Percentiles rank a stretch among this genome's conserved stretches.
These are phyloP conservation scores for Akanthomyces lecanii DNA, from an alignment of 2,329 filamentous ascomycete species.

Conservation along the genomic window DNA sequence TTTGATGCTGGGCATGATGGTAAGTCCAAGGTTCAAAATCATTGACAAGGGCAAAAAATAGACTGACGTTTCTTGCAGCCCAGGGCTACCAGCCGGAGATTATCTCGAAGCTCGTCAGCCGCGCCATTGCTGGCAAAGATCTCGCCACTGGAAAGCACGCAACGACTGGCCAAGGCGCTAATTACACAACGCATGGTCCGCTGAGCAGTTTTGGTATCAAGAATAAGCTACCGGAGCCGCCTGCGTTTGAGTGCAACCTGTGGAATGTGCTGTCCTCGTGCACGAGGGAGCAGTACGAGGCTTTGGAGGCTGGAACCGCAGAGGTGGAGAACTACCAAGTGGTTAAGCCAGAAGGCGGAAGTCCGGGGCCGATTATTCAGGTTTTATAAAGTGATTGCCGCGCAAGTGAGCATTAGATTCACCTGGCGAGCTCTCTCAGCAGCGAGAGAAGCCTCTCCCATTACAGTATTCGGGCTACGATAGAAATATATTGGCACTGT, in stretches of 20 bases:
- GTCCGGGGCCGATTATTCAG: slow-evolving; percentile 1
- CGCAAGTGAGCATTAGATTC: neutral
- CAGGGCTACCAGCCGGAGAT: slow-evolving; percentile 52
- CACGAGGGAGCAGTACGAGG: slow-evolving; percentile 22
- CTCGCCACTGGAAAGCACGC: slow-evolving; percentile 49
- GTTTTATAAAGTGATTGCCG: neutral
- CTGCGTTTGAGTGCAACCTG: slow-evolving; percentile 54
- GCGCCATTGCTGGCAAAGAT: slow-evolving; percentile 50
- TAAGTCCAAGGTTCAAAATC: slow-evolving; percentile 20
- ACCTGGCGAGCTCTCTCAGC: neutral
- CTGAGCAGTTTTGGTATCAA: slow-evolving; percentile 48
- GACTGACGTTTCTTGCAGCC: neutral
- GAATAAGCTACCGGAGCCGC: slow-evolving; percentile 42
- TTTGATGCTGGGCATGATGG: slow-evolving; percentile 61
- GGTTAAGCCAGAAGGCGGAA: slow-evolving; percentile 5
- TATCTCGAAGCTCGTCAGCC: slow-evolving; percentile 50
- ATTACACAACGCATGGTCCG: slow-evolving; percentile 36
- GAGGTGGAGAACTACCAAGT: slow-evolving; percentile 22
- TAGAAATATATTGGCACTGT: neutral
- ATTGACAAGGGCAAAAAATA: neutral
- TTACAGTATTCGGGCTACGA: neutral
- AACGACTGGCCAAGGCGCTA: slow-evolving; percentile 32
- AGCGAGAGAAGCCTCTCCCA: neutral
- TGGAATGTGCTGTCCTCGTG: slow-evolving; percentile 45
- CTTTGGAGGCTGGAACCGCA: slow-evolving; percentile 21